Conservation (phyloP, 768 basidiomycete species). For the Porpolomopsis calyptriformis region DNA sequence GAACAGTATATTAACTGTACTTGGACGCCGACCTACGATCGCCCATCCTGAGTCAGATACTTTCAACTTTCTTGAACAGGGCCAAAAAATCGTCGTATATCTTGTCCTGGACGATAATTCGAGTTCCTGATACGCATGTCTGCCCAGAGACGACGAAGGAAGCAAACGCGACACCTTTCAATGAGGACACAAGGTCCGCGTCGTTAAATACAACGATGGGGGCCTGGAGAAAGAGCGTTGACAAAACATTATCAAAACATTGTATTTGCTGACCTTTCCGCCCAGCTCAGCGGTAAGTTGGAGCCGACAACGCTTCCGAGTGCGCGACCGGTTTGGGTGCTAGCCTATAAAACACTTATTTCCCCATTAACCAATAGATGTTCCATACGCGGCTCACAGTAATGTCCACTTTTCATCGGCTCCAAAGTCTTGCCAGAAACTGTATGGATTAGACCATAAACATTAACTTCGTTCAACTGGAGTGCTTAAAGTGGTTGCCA, state of each 20-base stretch:
- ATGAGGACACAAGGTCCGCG: slow-evolving; percentile 60
- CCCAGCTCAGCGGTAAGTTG: slow-evolving; percentile 84
- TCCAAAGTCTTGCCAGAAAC: too few species aligned
- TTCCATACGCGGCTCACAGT: slow-evolving; percentile 40
- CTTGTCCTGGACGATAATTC: slow-evolving; percentile 61
- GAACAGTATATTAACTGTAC: background rate
- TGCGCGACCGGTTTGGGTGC: slow-evolving; percentile 65
- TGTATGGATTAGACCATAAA: too few species aligned
- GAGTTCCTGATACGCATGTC: slow-evolving; percentile 85
- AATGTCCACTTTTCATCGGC: slow-evolving; percentile 74
- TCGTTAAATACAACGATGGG: slow-evolving; percentile 75
- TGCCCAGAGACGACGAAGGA: slow-evolving; percentile 83
- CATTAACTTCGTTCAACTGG: too few species aligned
- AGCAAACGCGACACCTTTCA: slow-evolving; percentile 77
- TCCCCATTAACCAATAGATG: background rate
- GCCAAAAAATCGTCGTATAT: slow-evolving; percentile 63
- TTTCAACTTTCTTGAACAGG: slow-evolving; percentile 48
- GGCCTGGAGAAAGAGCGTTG: slow-evolving; percentile 35
- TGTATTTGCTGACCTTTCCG: slow-evolving; percentile 48
- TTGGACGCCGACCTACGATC: slow-evolving; percentile 41
- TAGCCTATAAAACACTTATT: slow-evolving; percentile 38
- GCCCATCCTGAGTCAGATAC: slow-evolving; percentile 63
- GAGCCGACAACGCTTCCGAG: slow-evolving; percentile 64
- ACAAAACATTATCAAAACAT: background rate
- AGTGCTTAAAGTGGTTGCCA: too few species aligned